phyloP scores from a whole-genome alignment of 768 basidiomycete genomes.

The Lentinula boryana region DNA sequence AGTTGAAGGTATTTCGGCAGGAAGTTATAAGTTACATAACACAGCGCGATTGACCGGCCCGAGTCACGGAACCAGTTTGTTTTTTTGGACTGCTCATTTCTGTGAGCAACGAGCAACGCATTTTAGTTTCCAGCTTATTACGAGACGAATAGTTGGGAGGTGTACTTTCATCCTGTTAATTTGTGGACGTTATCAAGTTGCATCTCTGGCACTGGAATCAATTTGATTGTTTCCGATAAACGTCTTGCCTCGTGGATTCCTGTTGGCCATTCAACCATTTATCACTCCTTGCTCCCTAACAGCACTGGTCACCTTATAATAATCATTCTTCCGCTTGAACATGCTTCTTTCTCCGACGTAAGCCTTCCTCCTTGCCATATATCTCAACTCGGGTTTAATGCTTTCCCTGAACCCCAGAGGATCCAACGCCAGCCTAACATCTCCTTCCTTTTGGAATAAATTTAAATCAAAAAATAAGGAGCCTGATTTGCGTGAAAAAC shows the following conservation, averaged over 20 bases:
- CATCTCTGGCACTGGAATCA: background rate
- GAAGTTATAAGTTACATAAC: no score
- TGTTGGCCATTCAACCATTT: slow-evolving; percentile 32
- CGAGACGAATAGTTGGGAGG: background rate
- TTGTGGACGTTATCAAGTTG: background rate
- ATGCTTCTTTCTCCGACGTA: slow-evolving; percentile 87
- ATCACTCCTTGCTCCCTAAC: slow-evolving; percentile 20
- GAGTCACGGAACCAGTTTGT: background rate
- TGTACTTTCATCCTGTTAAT: background rate
- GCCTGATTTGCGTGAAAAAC: slow-evolving; percentile 46
- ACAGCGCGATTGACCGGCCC: background rate
- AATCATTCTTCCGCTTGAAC: slow-evolving; percentile 16
- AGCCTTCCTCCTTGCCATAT: slow-evolving; percentile 23
- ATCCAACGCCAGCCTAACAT: slow-evolving; percentile 55
- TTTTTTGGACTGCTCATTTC: no score
- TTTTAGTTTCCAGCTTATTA: no score
- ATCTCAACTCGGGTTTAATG: slow-evolving; percentile 16
- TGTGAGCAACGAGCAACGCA: no score
- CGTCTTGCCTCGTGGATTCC: slow-evolving; percentile 53
- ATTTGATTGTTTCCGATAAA: slow-evolving; percentile 4
- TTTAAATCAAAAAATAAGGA: slow-evolving; percentile 73
- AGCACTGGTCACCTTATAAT: slow-evolving; percentile 6
- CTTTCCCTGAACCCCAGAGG: slow-evolving; percentile 40
- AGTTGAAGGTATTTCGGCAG: no score
- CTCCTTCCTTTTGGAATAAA: slow-evolving; percentile 54